phyloP scores from a whole-genome alignment of 192 early-diverging fungal species.

The Gaertneriomyces sp. region DNA sequence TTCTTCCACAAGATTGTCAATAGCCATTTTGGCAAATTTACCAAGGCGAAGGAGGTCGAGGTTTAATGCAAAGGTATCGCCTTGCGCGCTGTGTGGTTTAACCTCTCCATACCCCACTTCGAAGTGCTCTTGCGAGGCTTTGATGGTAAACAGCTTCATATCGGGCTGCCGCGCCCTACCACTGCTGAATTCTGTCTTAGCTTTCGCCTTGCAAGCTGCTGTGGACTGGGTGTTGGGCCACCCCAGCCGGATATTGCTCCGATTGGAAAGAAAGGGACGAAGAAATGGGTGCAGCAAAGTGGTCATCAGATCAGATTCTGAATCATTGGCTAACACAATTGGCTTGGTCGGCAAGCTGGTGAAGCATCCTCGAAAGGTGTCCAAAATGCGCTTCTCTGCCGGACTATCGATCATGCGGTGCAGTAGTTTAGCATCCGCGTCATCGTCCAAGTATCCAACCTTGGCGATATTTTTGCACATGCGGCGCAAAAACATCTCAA shows the following conservation, averaged over 20 bases:
- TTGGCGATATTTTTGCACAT: background rate
- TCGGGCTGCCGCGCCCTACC: background rate
- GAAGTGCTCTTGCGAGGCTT: background rate
- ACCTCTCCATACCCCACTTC: conserved; percentile 1
- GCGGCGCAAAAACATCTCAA: background rate
- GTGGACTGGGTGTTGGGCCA: background rate
- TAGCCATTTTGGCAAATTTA: background rate
- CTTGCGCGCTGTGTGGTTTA: background rate
- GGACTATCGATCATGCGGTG: background rate
- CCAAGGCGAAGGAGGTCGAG: background rate
- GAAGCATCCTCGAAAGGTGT: background rate
- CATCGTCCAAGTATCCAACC: background rate
- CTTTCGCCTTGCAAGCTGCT: background rate
- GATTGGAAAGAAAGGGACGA: background rate
- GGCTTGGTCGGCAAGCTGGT: background rate
- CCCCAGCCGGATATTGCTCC: background rate
- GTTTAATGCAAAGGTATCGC: background rate
- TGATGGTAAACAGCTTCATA: background rate
- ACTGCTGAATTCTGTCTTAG: background rate
- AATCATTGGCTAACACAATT: background rate
- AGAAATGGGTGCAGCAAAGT: background rate
- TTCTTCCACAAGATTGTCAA: background rate
- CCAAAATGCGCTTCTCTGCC: background rate
- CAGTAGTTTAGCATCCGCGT: background rate
- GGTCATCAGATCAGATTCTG: background rate